A percentile compares a stretch with the other conserved stretches of the same genome.
Evolutionary conservation across 306 rosid genomes (phyloP).

Genomic region (Quercus engelmannii): DNA sequence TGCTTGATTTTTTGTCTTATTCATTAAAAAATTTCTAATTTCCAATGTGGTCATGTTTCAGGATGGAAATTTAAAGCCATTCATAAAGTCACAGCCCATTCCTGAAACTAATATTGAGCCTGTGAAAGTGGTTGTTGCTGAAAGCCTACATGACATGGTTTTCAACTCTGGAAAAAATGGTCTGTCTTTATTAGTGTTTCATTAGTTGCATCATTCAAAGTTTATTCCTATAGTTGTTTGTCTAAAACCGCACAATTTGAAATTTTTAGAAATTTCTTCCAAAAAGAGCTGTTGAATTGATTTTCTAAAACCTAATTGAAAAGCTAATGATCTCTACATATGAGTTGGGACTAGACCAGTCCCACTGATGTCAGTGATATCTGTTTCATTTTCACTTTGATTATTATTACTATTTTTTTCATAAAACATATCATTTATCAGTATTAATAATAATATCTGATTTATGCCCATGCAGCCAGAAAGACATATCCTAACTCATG

Average conservation of each 20-base stretch:
- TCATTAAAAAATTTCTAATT: neutral
- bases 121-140: slow-evolving; percentile 76
- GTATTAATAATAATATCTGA: neutral
- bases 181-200: slow-evolving; percentile 6
- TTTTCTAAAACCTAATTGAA: neutral
- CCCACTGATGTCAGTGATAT: neutral
- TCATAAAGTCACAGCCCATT: slow-evolving; percentile 67
- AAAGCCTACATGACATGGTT: slow-evolving; percentile 61
- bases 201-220: neutral
- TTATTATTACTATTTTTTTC: neutral
- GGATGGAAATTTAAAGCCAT: slow-evolving; percentile 69
- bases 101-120: slow-evolving; percentile 78
- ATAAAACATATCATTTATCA: neutral
- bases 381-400: neutral
- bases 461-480: neutral
- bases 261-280: too few species aligned
- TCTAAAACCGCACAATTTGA: too few species aligned
- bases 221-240: neutral
- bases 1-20: neutral
- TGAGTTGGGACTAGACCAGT: neutral
- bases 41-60: slow-evolving; percentile 25
- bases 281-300: too few species aligned
- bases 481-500: too few species aligned
- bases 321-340: neutral
- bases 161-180: slow-evolving; percentile 80